Conservation (phyloP, 2,329 filamentous ascomycete genomes). For the Hansfordia pulvinata region DNA sequence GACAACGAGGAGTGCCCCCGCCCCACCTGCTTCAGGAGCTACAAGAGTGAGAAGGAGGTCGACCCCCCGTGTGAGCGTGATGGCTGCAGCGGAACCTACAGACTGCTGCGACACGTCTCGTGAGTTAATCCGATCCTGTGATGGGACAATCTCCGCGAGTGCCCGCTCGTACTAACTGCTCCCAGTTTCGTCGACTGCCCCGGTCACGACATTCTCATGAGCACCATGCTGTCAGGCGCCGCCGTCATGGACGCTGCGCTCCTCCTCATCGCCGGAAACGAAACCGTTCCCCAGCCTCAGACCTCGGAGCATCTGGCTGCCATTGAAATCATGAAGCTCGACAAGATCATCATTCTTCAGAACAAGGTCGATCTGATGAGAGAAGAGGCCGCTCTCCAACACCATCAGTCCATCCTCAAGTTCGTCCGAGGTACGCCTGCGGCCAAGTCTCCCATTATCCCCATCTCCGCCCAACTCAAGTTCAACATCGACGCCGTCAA, state of each 20-base stretch:
- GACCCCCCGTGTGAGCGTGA: conserved; percentile 92
- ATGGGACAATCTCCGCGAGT: conserved; percentile 15
- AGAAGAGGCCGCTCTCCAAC: conserved; percentile 82
- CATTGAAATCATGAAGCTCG: conserved; percentile 99
- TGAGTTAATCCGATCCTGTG: no score
- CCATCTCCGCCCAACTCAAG: conserved; percentile 94
- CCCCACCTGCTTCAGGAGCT: conserved; percentile 91
- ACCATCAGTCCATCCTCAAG: conserved; percentile 95
- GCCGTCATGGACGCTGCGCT: conserved; percentile 99
- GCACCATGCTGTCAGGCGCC: conserved; percentile 98
- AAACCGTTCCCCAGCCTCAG: conserved; percentile 95
- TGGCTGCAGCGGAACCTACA: conserved; percentile 77
- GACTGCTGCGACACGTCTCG: conserved; percentile 84
- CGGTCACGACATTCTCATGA: conserved; percentile 99
- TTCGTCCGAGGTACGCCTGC: conserved; percentile 97
- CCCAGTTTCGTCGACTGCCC: conserved; percentile 91
- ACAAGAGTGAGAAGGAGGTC: conserved; percentile 97
- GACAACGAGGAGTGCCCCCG: conserved; percentile 83
- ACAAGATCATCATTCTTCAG: conserved; percentile 98
- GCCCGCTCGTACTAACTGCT: conserved; percentile 11
- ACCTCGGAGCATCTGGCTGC: conserved; percentile 97
- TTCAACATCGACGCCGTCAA: conserved; percentile 99
- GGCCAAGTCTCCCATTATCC: conserved; percentile 88
- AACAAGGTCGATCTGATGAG: conserved; percentile 99
- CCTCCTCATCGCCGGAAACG: conserved; percentile 92